phyloP scores from a whole-genome alignment of 805 yeast genomes.

The Wickerhamomyces ciferrii region DNA sequence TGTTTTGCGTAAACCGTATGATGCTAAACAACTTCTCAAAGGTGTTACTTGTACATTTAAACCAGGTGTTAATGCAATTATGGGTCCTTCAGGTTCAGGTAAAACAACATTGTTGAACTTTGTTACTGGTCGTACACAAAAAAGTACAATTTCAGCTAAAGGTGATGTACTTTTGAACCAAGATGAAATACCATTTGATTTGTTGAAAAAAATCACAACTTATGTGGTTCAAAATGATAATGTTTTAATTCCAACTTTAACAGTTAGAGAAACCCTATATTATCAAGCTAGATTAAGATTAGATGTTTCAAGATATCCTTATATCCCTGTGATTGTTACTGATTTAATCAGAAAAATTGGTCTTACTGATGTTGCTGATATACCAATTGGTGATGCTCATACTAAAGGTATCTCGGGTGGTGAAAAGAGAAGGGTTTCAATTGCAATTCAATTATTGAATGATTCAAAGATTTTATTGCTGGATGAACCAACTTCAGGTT shows the following conservation, averaged over 20 bases:
- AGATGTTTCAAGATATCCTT: conserved; percentile 46
- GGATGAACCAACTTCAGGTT: conserved; percentile 90
- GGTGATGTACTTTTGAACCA: conserved; percentile 45
- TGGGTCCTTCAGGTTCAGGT: conserved; percentile 84
- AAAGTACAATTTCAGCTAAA: conserved; percentile 11
- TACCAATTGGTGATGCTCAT: conserved; percentile 57
- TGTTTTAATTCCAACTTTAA: conserved; percentile 60
- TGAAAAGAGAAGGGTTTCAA: conserved; percentile 79
- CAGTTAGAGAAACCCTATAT: conserved; percentile 64
- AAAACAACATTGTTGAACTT: conserved; percentile 63
- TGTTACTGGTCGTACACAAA: conserved; percentile 49
- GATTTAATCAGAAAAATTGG: conserved; percentile 59
- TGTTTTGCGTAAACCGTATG: background rate
- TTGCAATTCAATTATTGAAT: conserved; percentile 72
- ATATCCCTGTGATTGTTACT: conserved; percentile 34
- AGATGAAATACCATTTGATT: conserved; percentile 25
- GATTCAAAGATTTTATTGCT: conserved; percentile 68
- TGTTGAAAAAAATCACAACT: conserved; percentile 41
- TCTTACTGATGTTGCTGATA: conserved; percentile 73
- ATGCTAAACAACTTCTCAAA: conserved; percentile 8
- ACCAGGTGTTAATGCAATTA: conserved; percentile 54
- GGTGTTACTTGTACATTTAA: conserved; percentile 18
- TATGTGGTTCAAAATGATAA: conserved; percentile 83
- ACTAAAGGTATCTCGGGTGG: conserved; percentile 74
- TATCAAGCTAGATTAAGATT: conserved; percentile 65